Evolutionary conservation across 176 grass and related monocot genomes (phyloP), one percentile per base, ranked within the genome.

Genomic region (Avena insularis): DNA sequence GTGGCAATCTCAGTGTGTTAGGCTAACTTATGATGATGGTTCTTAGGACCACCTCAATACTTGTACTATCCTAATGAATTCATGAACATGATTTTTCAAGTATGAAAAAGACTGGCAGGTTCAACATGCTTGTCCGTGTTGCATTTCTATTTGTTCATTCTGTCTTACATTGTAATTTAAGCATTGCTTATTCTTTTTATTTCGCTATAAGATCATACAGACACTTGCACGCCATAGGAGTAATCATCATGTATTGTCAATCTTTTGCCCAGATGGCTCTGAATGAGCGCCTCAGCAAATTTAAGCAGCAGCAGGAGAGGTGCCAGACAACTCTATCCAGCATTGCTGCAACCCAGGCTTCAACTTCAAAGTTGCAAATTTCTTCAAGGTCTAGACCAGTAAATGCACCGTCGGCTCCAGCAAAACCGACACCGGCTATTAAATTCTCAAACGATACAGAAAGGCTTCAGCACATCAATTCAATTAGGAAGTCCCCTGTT

Each of bases 381-480:
- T n/a, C 77, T 75, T 87, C 78, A 50, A 84, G 78, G 83, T n/a
- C 48, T 50, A 82, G 46, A 74, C 73, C 87, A 71, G 67, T 48
- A 23, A 90, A 84, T 66, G 83, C 77, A 47, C 25, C 74, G 8
- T 86, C 57, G 12, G 20, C 85, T 61, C 85, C 84, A 53, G n/a
- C 56, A 67, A 95, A 95, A 85, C 64, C 50, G 58, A 53, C n/a
- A 20, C 58, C 85, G 5, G 60, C 79, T 19, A 48, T 88, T 13
- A 97, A 97, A 88, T 97, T 97, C 33, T 95, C 95, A 59, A 90
- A 93, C 83, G 91, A 97, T 64, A 97, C 87, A 8, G 83, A 95
- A 78, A 93, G 89, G 83, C 75, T 97, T 33, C 92, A 95, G 25
- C 85, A 85, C 59, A 95, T 97, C 50, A 93, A 97, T 79, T 83